These are phyloP conservation scores for Magnolia sinica DNA, from an alignment of 164 flowering plant species.

Conservation along the genomic window DNA sequence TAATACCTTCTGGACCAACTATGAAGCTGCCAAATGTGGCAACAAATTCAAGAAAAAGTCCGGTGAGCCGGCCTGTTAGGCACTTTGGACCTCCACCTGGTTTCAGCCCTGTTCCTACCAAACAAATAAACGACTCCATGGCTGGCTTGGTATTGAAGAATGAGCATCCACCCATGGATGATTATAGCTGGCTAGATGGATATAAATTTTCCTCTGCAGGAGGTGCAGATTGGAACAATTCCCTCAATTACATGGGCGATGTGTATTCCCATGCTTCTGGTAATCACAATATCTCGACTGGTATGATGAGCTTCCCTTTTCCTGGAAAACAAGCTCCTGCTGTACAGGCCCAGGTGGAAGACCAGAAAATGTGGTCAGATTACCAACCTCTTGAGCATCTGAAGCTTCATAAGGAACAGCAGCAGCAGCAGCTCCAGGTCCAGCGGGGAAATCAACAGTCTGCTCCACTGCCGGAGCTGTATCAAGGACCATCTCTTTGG, in stretches of 20 bases:
- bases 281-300: conserved; percentile 37
- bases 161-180: conserved; percentile 53
- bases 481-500: conserved; percentile 77
- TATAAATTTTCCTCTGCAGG: conserved; percentile 50
- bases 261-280: conserved; percentile 18
- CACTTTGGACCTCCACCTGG: conserved; percentile 97
- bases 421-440: conserved; percentile 32
- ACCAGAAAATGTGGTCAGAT: conserved; percentile 48
- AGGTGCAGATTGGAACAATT: conserved; percentile 26
- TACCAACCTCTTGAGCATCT: conserved; percentile 39
- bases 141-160: conserved; percentile 25
- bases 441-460: conserved; percentile 48
- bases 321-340: conserved; percentile 77
- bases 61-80: conserved; percentile 79
- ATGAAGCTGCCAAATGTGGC: conserved; percentile 28
- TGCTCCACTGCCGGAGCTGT: conserved; percentile 51
- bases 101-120: conserved; percentile 52
- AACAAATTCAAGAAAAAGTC: conserved; percentile 42
- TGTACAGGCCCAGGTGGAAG: conserved; percentile 40
- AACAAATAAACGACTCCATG: conserved; percentile 34
- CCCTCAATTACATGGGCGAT: conserved; percentile 25
- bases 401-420: conserved; percentile 44
- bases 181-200: conserved; percentile 91
- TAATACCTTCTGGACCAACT: conserved; percentile 34
- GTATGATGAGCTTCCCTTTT: conserved; percentile 61